Percentiles rank a stretch among this genome's conserved stretches.
Evolutionary conservation across 163 green algal species (phyloP).

Genomic region (Scenedesmus sp.): DNA sequence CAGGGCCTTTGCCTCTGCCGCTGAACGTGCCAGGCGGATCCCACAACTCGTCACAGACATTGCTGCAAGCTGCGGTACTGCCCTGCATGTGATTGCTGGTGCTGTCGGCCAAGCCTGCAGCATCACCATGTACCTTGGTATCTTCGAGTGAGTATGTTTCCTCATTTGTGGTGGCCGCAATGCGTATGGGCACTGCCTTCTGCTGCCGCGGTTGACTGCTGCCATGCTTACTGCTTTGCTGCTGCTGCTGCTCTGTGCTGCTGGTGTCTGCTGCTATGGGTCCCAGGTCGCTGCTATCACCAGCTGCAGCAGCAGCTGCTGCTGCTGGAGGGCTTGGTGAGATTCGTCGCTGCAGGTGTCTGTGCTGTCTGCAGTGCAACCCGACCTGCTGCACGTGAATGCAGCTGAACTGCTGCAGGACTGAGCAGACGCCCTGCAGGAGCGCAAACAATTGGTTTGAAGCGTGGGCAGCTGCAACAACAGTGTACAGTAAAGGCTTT

Average conservation of each 20-base stretch:
- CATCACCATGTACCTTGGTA: neutral
- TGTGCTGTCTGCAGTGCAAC: neutral
- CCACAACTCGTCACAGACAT: neutral
- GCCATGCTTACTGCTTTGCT: neutral
- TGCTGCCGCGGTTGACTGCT: constrained; percentile 22
- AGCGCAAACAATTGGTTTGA: neutral
- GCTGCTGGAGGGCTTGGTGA: neutral
- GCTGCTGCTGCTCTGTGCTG: constrained; percentile 21
- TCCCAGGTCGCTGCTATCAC: neutral
- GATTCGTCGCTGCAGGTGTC: neutral
- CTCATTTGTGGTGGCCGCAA: constrained; percentile 26
- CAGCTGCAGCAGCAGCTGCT: constrained; percentile 9
- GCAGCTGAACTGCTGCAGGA: neutral
- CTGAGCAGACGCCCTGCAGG: neutral
- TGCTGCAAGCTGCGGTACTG: neutral
- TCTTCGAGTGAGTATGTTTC: constrained; percentile 45
- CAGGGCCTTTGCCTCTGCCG: no score
- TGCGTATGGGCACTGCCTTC: constrained; percentile 11
- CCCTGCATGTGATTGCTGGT: no score
- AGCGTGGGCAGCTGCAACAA: neutral
- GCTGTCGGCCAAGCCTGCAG: neutral
- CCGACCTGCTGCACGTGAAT: neutral
- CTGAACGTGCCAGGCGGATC: no score
- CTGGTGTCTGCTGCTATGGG: neutral
- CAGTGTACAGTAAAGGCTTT: neutral